These are phyloP conservation scores for Miscanthus lutarioriparius DNA, from an alignment of 176 grass and related monocot genomes.

Conservation along the genomic window DNA sequence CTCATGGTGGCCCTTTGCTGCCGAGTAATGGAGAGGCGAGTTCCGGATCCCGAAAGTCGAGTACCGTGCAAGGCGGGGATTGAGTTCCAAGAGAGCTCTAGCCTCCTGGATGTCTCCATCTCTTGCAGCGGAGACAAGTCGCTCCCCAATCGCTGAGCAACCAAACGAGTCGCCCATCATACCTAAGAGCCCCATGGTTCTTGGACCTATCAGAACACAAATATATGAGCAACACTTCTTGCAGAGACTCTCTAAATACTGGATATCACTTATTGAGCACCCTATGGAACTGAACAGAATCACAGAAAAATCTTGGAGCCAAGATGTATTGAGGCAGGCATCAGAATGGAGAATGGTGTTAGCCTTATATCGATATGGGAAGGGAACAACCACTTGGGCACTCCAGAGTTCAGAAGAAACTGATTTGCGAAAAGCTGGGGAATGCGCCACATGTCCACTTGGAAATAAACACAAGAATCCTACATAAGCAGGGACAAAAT, in stretches of 20 bases:
- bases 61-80: conserved; percentile 81
- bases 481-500: conserved; percentile 30
- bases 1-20: conserved; percentile 90
- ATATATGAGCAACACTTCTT: conserved; percentile 22
- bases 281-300: background rate
- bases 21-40: conserved; percentile 92
- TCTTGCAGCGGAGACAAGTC: conserved; percentile 79
- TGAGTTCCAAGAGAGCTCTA: conserved; percentile 82
- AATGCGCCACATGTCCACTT: conserved; percentile 20
- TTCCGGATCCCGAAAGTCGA: conserved; percentile 84
- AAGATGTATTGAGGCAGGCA: background rate
- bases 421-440: conserved; percentile 11
- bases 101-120: conserved; percentile 93
- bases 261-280: conserved; percentile 9
- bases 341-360: conserved; percentile 10
- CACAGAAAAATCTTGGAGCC: conserved; percentile 1
- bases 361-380: conserved; percentile 16
- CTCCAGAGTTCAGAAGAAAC: conserved; percentile 25
- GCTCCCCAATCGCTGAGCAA: conserved; percentile 82
- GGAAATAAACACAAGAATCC: conserved; percentile 19
- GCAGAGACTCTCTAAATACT: background rate
- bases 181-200: conserved; percentile 75
- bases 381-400: conserved; percentile 32
- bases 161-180: conserved; percentile 84
- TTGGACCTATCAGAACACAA: conserved; percentile 34